Base-by-base conservation (phyloP, 116 monocot species). In the Papilionanthe hybrid region DNA sequence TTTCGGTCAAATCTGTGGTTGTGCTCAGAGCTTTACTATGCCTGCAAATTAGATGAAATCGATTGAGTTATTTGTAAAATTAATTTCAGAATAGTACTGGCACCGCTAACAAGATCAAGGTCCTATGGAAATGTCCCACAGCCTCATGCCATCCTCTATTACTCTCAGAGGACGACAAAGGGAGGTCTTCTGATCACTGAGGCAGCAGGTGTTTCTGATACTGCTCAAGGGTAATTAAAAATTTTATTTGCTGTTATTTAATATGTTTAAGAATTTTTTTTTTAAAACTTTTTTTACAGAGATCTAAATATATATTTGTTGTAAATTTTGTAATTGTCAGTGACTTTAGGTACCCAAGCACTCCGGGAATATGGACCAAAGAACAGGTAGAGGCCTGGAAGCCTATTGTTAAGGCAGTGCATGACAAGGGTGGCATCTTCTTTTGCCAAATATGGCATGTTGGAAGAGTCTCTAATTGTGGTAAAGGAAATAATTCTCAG, bases 51-150 rank as follows among this genome's bases (percentile, higher is more conserved):
- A 15, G 5, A 15, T n/a, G 19, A 73, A 43, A 73, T 20, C 9
- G 12, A 73, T 73, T 73, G 5, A 5, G 8, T n/a, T 43, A 44
- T 1, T 19, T 73, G 17, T 73, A 37, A 20, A 73, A 44, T 22
- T 5, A 30, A 10, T 55, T 53, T 73, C 82, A 77, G 82, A 56
- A 11, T 82, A 32, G 82, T 78, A 7, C 18, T 82, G 47, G 77
- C 82, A 9, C 82, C 82, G 42, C 43, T 82, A 69, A 82, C 82
- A 45, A 82, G 82, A 27, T 25, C 17, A 2, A 82, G 82, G 55
- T 82, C 82, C 0, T 82, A 77, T 55, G 82, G 77, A 11, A 77
- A 82, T 72, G 71, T 82, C n/a, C 77, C 82, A 3, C 82, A 82
- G 7, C 77, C 82, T n/a, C 82, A 82, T 68, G 82, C 77, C 23